These are phyloP conservation scores for Eucalyptus marginata DNA, from an alignment of 345 rosid species.

Conservation along the genomic window DNA sequence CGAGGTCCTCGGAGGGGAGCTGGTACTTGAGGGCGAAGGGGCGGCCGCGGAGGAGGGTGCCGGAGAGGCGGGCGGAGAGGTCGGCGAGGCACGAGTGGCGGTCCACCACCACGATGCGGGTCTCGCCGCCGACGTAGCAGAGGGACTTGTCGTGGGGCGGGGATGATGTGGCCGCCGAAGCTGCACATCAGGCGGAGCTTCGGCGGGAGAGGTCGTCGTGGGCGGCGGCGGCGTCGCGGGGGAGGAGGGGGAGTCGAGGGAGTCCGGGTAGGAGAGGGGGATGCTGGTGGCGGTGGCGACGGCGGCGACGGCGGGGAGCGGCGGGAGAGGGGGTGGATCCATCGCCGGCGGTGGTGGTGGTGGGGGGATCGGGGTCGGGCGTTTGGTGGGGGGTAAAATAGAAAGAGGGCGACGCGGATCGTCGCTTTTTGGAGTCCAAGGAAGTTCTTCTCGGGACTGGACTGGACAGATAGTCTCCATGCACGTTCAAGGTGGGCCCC, in stretches of 20 bases:
- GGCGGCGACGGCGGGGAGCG: conserved; percentile 1
- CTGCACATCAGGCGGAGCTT: conserved; percentile 86
- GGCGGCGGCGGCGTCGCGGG: not conserved
- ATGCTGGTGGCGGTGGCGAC: not conserved
- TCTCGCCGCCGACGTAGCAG: conserved; percentile 72
- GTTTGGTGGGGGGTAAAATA: not conserved
- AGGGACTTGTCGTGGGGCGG: conserved; percentile 76
- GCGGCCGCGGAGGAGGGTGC: conserved; percentile 51
- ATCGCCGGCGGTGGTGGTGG: not conserved
- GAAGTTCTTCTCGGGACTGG: not conserved
- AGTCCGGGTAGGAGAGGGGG: conserved; percentile 1
- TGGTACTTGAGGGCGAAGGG: conserved; percentile 73
- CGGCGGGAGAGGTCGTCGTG: conserved; percentile 32
- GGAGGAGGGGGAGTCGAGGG: conserved; percentile 46
- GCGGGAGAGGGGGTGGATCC: not conserved
- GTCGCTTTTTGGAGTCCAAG: not conserved
- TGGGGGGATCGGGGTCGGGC: not conserved
- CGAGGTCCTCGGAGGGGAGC: conserved; percentile 81
- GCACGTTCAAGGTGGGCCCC: not conserved
- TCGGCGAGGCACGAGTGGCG: conserved; percentile 49
- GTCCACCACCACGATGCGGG: conserved; percentile 80
- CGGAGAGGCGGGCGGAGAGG: conserved; percentile 60
- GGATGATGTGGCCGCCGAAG: conserved; percentile 80
- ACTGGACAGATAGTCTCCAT: not conserved
- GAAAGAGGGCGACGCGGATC: not conserved